Base-by-base conservation (phyloP, 2,329 filamentous ascomycete genomes). In the Aspergillus pseudonomiae region DNA sequence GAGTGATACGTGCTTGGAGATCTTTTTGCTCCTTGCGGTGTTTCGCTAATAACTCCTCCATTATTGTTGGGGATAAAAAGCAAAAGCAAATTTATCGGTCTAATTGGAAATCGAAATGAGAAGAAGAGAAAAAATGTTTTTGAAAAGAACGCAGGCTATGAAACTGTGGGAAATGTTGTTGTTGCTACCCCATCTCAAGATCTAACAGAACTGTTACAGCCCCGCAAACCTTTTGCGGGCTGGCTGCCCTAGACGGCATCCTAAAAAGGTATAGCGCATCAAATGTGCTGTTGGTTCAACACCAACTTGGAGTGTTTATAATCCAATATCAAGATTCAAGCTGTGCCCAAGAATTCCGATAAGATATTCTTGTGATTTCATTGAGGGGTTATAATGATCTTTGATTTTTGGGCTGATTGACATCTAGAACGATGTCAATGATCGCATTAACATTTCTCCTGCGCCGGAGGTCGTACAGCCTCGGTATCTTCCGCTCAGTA, bases 21-120 rank as follows among this genome's bases (percentile, higher is more conserved):
- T 98, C 94, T 70, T 89, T 90, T 77, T 91, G 89, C 80, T 99
- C 94, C 78, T 92, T 95, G 72, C 92, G 89, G 77, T 99, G 95
- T 54, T 89, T 90, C 43, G 88, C 82, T 71, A 92, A 89, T 61
- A 95, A 81, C 66, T 91, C 89, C 64, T 97, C 94, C 79, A 95
- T 87, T n/a, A 52, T 68, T 28, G 57, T 21, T 28, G 36, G 7
- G 7, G 30, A 36, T 39, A 43, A 26, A 48, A 45, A n/a, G 57
- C 21, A 30, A 19, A 41, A 57, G 2, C 54, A 30, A 62, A 36
- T 61, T n/a, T 62, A 63, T 53, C n/a, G 4, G 41, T 39, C 43
- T 59, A 59, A 19, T 32, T 5, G 26, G 3, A n/a, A 59, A 28
- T 24, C n/a, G 6, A 24, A 19, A 24, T 28, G 6, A 36, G 34